These are phyloP conservation scores for Anisogramma anomala DNA, from an alignment of 2,329 filamentous ascomycete genomes.

Conservation along the genomic window DNA sequence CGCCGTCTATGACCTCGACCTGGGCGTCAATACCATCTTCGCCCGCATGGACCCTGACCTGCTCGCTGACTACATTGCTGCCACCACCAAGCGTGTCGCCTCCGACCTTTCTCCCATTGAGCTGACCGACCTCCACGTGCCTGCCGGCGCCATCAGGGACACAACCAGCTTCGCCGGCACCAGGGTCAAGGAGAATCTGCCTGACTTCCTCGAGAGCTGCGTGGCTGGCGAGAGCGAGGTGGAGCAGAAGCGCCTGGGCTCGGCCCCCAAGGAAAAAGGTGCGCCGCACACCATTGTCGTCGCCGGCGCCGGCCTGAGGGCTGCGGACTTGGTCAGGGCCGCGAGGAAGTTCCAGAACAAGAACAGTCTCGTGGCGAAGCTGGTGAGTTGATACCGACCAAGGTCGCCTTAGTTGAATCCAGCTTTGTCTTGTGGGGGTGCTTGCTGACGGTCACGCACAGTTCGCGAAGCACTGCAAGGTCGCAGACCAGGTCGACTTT, in stretches of 20 bases:
- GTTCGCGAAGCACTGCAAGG: slow-evolving; percentile 97
- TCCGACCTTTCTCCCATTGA: slow-evolving; percentile 74
- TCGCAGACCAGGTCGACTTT: slow-evolving; percentile 72
- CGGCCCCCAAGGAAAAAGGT: slow-evolving; percentile 56
- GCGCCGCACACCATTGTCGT: slow-evolving; percentile 80
- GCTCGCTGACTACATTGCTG: slow-evolving; percentile 74
- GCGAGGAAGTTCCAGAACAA: slow-evolving; percentile 71
- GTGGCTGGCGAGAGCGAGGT: slow-evolving; percentile 21
- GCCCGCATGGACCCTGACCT: slow-evolving; percentile 72
- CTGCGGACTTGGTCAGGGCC: slow-evolving; percentile 70
- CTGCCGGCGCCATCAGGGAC: slow-evolving; percentile 65
- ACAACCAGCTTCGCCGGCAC: slow-evolving; percentile 61
- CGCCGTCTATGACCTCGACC: slow-evolving; percentile 51
- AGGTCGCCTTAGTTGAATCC: too few species aligned
- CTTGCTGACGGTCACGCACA: slow-evolving; percentile 20
- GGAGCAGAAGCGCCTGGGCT: slow-evolving; percentile 43
- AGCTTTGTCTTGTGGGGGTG: too few species aligned
- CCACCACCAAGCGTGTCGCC: slow-evolving; percentile 67
- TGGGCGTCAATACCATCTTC: slow-evolving; percentile 69
- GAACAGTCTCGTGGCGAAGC: slow-evolving; percentile 67
- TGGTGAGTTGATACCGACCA: slow-evolving; percentile 48
- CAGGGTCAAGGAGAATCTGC: slow-evolving; percentile 60
- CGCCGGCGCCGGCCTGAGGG: slow-evolving; percentile 71
- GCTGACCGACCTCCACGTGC: slow-evolving; percentile 68
- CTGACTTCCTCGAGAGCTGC: slow-evolving; percentile 64